These are phyloP conservation scores for Stylosanthes scabra DNA, from an alignment of 331 rosid genomes.

Conservation along the genomic window DNA sequence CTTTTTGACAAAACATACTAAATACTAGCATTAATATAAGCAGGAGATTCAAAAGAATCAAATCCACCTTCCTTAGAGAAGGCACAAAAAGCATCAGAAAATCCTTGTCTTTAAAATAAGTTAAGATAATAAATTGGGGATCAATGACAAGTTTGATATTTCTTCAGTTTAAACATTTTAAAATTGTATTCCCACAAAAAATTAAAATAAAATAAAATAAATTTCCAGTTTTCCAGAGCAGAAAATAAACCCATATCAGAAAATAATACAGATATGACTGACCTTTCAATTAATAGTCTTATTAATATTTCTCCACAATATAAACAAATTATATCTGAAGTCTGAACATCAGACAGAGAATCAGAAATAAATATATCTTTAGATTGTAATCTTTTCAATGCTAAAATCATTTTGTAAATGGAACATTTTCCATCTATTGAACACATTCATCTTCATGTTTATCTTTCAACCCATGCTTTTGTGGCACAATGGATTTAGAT, in stretches of 20 bases:
- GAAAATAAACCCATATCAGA: too few species aligned
- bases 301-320: constrained; percentile 28
- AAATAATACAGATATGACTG: constrained; percentile 11
- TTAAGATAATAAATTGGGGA: not conserved
- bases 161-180: not conserved
- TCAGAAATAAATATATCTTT: too few species aligned
- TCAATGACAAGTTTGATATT: not conserved
- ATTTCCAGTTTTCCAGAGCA: not conserved
- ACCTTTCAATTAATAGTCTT: not conserved
- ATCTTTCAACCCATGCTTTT: too few species aligned
- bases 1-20: not conserved
- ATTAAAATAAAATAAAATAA: not conserved
- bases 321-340: constrained; percentile 19
- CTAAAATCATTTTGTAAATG: too few species aligned
- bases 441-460: too few species aligned
- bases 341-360: too few species aligned
- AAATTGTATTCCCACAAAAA: too few species aligned
- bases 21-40: constrained; percentile 9
- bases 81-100: constrained; percentile 16
- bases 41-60: constrained; percentile 25
- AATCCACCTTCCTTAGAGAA: not conserved
- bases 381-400: too few species aligned
- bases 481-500: too few species aligned
- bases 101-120: constrained; percentile 1
- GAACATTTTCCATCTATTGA: too few species aligned